phyloP scores from a whole-genome alignment of 2,329 filamentous ascomycete genomes.

The Hymenoscyphus albidus region DNA sequence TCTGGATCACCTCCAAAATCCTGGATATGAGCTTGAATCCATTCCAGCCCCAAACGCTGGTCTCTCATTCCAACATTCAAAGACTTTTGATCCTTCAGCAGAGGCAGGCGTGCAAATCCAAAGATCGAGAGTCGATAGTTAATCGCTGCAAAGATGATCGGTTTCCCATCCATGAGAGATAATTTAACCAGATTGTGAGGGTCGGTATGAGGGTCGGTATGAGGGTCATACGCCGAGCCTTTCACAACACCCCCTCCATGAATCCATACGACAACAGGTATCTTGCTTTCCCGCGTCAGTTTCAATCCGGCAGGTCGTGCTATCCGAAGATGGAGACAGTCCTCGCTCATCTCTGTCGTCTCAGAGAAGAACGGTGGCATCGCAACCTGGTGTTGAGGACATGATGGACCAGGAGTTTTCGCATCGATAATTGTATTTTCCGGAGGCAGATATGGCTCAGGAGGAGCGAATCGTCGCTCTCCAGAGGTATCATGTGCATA shows the following conservation, averaged over 20 bases:
- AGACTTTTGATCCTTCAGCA: conserved; percentile 6
- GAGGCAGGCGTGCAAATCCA: conserved; percentile 5
- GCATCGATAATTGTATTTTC: background rate
- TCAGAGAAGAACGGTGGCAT: conserved; percentile 9
- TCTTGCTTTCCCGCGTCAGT: background rate
- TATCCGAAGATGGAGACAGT: conserved; percentile 10
- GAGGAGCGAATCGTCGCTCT: background rate
- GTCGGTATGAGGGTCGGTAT: background rate
- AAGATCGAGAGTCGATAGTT: conserved; percentile 12
- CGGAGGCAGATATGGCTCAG: background rate
- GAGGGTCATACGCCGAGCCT: background rate
- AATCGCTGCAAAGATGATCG: conserved; percentile 10
- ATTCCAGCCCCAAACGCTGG: conserved; percentile 11
- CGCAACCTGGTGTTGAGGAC: background rate
- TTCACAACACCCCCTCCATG: conserved; percentile 9
- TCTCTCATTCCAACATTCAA: conserved; percentile 13
- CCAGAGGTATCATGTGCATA: background rate
- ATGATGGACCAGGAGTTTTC: background rate
- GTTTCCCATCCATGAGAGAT: background rate
- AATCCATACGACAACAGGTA: conserved; percentile 12
- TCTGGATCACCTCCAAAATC: conserved; percentile 7
- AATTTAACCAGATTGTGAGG: background rate
- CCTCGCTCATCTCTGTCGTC: conserved; percentile 8
- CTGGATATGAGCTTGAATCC: conserved; percentile 8
- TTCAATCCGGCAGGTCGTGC: background rate